Percentiles rank a stretch among this genome's conserved stretches.
Evolutionary conservation across 2,329 filamentous ascomycete species (phyloP).

Genomic region (Furcasterigmium furcatum): DNA sequence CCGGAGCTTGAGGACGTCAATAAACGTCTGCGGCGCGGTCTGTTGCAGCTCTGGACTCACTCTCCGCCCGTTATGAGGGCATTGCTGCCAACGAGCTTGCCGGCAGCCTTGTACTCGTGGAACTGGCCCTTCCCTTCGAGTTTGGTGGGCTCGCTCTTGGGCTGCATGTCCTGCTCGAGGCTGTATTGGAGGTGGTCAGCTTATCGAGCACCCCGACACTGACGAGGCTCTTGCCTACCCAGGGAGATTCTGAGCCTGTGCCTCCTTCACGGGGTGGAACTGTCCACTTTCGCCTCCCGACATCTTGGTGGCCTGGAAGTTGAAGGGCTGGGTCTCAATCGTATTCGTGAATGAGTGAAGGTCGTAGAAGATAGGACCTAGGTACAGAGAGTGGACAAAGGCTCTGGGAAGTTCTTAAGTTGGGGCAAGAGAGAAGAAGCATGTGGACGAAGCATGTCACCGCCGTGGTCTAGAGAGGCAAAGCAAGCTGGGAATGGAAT

Average conservation of each 20-base stretch:
- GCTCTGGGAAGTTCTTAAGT: too few species aligned
- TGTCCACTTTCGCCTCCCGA: slow-evolving; percentile 18
- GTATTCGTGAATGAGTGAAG: too few species aligned
- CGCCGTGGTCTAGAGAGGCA: too few species aligned
- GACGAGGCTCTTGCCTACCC: slow-evolving; percentile 19
- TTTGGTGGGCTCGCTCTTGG: slow-evolving; percentile 33
- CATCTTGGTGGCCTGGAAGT: not conserved
- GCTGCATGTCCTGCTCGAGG: slow-evolving; percentile 32
- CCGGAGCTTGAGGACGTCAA: slow-evolving; percentile 34
- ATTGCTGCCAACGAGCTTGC: slow-evolving; percentile 46
- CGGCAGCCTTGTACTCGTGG: slow-evolving; percentile 37
- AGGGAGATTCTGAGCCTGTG: slow-evolving; percentile 32
- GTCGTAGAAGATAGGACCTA: too few species aligned
- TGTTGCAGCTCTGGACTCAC: slow-evolving; percentile 26
- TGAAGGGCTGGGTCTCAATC: too few species aligned
- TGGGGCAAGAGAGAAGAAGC: too few species aligned
- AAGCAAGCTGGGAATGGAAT: too few species aligned
- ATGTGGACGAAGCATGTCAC: too few species aligned
- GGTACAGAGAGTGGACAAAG: too few species aligned
- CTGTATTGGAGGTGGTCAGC: slow-evolving; percentile 13
- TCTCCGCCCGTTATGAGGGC: slow-evolving; percentile 55
- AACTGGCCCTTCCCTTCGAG: slow-evolving; percentile 33
- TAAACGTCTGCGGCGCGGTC: not conserved
- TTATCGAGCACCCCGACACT: not conserved
- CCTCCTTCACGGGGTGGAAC: slow-evolving; percentile 28